Conservation (phyloP, 495 filamentous ascomycete species). For the Alectoria sarmentosa region DNA sequence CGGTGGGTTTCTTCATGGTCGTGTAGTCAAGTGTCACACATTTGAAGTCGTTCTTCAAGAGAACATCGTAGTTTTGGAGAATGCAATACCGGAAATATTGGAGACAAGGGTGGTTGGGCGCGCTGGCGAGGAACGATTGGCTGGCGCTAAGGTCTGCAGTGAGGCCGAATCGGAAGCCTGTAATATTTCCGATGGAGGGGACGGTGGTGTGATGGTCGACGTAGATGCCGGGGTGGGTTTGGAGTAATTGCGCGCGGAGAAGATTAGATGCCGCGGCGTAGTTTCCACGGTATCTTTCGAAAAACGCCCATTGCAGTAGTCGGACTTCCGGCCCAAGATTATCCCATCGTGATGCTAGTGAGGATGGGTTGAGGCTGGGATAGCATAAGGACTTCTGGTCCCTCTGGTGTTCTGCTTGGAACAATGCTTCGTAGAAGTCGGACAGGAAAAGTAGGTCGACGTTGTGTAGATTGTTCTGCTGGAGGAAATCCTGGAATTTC, state of each 20-base stretch:
- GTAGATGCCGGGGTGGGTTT: not conserved
- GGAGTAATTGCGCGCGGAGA: not conserved
- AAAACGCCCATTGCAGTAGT: not conserved
- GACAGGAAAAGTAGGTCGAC: not conserved
- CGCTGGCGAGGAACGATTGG: not conserved
- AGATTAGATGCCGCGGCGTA: conserved; percentile 2
- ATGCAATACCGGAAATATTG: not conserved
- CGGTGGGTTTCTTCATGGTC: not conserved
- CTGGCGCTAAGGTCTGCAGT: not conserved
- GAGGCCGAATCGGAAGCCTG: not conserved
- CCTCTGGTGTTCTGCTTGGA: not conserved
- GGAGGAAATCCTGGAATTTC: not conserved
- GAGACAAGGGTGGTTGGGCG: not conserved
- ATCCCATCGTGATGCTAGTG: not conserved
- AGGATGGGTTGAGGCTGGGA: not conserved
- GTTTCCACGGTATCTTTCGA: not conserved
- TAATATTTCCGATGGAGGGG: not conserved
- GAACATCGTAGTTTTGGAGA: not conserved
- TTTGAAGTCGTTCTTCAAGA: not conserved
- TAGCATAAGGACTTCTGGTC: not conserved
- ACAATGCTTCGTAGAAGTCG: not conserved
- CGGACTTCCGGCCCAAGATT: not conserved
- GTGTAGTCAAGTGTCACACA: not conserved
- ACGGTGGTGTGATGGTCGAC: not conserved
- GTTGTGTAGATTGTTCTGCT: not conserved